A percentile compares a stretch with the other conserved stretches of the same genome.
These are phyloP conservation scores for Gastrolobium bilobum DNA, from an alignment of 306 rosid genomes.

Conservation along the genomic window DNA sequence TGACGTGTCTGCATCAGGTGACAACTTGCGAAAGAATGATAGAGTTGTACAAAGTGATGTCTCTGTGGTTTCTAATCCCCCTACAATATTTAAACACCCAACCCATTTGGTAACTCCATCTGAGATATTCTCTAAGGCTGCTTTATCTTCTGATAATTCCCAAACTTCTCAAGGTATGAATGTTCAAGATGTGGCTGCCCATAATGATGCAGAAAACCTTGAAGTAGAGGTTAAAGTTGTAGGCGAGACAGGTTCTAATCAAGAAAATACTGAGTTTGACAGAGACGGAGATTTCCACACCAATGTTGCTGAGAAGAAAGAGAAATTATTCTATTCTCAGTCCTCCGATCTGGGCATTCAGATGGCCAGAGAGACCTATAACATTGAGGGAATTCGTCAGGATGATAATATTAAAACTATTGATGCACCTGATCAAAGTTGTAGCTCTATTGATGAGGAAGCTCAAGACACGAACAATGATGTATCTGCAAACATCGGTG, in stretches of 20 bases:
- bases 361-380: constrained; percentile 67
- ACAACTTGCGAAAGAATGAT: constrained; percentile 58
- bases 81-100: constrained; percentile 61
- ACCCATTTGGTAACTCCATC: constrained; percentile 82
- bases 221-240: constrained; percentile 67
- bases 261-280: constrained; percentile 49
- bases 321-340: constrained; percentile 76
- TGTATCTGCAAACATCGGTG: constrained; percentile 52
- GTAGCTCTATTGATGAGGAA: constrained; percentile 50
- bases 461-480: constrained; percentile 58
- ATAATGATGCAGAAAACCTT: constrained; percentile 53
- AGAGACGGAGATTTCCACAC: constrained; percentile 53
- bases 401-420: constrained; percentile 48
- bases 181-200: constrained; percentile 60
- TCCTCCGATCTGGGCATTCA: constrained; percentile 72
- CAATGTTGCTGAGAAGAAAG: constrained; percentile 58
- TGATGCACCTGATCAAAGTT: constrained; percentile 47
- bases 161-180: constrained; percentile 56
- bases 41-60: constrained; percentile 51
- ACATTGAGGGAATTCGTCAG: constrained; percentile 53
- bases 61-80: constrained; percentile 57
- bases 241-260: constrained; percentile 56
- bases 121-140: constrained; percentile 63
- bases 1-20: constrained; percentile 53
- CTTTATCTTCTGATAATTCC: constrained; percentile 64